Evolutionary conservation across 257 asterid species (phyloP).

Genomic region (Jasminum sambac): DNA sequence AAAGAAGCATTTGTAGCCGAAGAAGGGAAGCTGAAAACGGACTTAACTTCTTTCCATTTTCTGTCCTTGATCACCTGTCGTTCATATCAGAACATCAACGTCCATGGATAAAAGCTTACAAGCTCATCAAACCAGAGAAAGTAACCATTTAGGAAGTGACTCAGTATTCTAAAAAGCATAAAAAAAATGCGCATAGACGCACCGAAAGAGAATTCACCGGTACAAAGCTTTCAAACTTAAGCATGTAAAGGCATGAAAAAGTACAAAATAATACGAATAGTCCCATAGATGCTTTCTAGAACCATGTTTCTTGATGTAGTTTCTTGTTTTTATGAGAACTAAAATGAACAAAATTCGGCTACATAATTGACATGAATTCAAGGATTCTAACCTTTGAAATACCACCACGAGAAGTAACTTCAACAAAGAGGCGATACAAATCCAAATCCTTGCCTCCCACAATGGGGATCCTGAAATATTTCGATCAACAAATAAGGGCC

Average conservation of each 20-base stretch:
- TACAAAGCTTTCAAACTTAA: no score
- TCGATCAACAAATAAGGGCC: background rate
- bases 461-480: constrained; percentile 59
- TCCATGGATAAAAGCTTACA: background rate
- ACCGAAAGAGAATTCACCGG: no score
- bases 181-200: no score
- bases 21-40: constrained; percentile 68
- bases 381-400: constrained; percentile 52
- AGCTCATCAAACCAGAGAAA: background rate
- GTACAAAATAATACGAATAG: no score
- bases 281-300: no score
- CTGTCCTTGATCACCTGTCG: constrained; percentile 61
- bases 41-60: constrained; percentile 79
- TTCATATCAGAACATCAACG: constrained; percentile 1
- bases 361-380: background rate
- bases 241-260: no score
- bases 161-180: no score
- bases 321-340: background rate
- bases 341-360: background rate
- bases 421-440: constrained; percentile 77
- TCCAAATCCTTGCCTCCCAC: constrained; percentile 79
- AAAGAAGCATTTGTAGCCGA: constrained; percentile 93
- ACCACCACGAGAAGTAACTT: constrained; percentile 91
- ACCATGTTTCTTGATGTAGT: background rate
- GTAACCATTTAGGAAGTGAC: no score